phyloP scores from a whole-genome alignment of 2,329 filamentous ascomycete species.

The Trichoderma gracile region DNA sequence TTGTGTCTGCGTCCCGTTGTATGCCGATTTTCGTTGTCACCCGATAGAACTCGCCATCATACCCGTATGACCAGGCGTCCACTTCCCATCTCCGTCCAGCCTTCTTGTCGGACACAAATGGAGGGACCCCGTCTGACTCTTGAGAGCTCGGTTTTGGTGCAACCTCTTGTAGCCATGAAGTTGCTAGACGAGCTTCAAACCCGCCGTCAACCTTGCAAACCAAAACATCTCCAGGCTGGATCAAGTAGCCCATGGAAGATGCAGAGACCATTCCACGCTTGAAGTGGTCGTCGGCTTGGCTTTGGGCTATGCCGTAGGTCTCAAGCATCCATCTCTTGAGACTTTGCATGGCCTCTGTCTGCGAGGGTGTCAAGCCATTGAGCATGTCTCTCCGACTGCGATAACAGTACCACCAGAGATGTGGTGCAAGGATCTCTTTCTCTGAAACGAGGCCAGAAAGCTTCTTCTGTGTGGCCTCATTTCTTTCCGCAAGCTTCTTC shows the following conservation, averaged over 20 bases:
- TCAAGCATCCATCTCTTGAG: neutral
- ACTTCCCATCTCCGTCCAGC: neutral
- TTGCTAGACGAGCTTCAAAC: neutral
- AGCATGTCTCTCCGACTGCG: neutral
- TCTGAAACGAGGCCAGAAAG: neutral
- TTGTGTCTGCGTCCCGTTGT: neutral
- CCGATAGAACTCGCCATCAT: neutral
- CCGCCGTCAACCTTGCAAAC: neutral
- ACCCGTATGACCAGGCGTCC: neutral
- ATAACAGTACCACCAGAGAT: conserved; percentile 2
- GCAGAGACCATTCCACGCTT: neutral
- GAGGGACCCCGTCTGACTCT: neutral
- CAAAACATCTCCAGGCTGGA: neutral
- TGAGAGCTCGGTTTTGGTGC: too few species aligned
- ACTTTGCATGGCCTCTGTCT: neutral
- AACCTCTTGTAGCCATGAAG: neutral
- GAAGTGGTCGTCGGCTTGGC: neutral
- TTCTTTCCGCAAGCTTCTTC: neutral
- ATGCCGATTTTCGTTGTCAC: neutral
- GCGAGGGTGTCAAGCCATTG: neutral
- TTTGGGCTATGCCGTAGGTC: neutral
- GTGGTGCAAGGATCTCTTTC: neutral
- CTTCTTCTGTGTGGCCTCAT: neutral
- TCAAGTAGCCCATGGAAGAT: neutral
- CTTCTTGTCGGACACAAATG: neutral